Percentiles rank a stretch among this genome's conserved stretches.
Evolutionary conservation across 2,329 filamentous ascomycete species (phyloP).

Genomic region (Aspergillus sp.): DNA sequence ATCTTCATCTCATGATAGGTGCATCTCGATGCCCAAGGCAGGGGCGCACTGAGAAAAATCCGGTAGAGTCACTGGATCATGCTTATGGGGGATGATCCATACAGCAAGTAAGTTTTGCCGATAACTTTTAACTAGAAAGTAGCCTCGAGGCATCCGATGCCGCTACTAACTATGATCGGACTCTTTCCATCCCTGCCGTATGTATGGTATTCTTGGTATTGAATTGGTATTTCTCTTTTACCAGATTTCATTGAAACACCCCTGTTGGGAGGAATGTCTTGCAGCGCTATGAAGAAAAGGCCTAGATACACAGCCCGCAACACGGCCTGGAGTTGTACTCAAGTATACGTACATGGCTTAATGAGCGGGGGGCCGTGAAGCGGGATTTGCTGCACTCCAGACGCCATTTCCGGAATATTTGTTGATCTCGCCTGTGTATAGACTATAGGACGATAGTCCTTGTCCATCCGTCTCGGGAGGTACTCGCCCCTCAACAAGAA

Average conservation of each 20-base stretch:
- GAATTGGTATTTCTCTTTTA: neutral
- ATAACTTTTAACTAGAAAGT: neutral
- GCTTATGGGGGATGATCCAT: neutral
- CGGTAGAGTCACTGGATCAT: neutral
- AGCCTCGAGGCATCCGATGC: too few species aligned
- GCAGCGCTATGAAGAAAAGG: neutral
- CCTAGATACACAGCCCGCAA: neutral
- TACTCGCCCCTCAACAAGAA: neutral
- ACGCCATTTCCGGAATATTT: constrained; percentile 9
- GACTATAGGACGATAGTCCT: too few species aligned
- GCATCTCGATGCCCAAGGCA: neutral
- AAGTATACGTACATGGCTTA: neutral
- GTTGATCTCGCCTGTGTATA: neutral
- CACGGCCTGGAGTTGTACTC: neutral
- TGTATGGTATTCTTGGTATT: neutral
- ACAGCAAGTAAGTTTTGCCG: neutral
- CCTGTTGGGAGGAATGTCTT: neutral
- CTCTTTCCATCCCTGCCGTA: neutral
- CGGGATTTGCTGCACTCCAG: constrained; percentile 13
- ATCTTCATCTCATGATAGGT: constrained; percentile 4
- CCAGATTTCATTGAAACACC: neutral
- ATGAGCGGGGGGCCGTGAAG: neutral
- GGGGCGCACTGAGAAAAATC: neutral
- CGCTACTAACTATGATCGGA: too few species aligned
- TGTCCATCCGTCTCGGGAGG: too few species aligned